A percentile compares a stretch with the other conserved stretches of the same genome.
Conservation (phyloP, 2,329 filamentous ascomycete species). For the Aspergillus sp. region DNA sequence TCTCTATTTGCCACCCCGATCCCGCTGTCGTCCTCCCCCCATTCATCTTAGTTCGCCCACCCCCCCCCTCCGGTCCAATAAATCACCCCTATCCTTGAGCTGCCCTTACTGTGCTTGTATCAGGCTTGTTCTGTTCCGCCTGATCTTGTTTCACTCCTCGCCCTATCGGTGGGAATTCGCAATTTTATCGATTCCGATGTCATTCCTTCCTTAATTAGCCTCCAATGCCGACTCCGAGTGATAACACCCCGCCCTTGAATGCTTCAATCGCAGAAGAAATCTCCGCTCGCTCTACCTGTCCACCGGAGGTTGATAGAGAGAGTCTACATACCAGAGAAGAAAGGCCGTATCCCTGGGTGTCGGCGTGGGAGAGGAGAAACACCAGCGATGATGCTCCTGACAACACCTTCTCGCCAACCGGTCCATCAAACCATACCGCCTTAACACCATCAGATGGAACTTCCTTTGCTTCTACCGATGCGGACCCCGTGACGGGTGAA, state of each 20-base stretch:
- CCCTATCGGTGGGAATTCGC: conserved; percentile 23
- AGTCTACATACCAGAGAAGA: conserved; percentile 17
- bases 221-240: conserved; percentile 54
- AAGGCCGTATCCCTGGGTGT: too few relatives aligned
- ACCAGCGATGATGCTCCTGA: conserved; percentile 29
- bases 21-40: background rate
- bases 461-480: conserved; percentile 26
- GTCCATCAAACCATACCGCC: conserved; percentile 26
- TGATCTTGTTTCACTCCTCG: conserved; percentile 25
- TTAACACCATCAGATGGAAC: conserved; percentile 30
- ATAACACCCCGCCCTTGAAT: conserved; percentile 45
- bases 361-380: conserved; percentile 26
- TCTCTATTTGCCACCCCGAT: background rate
- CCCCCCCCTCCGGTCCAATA: conserved; percentile 2
- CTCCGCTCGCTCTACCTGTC: conserved; percentile 51
- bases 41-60: background rate
- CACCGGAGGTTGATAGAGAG: conserved; percentile 48
- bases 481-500: conserved; percentile 31
- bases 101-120: background rate
- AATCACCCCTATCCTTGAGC: background rate
- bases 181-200: conserved; percentile 35
- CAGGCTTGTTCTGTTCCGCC: conserved; percentile 10
- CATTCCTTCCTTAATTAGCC: conserved; percentile 38
- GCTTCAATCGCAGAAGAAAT: conserved; percentile 47
- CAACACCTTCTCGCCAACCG: conserved; percentile 29